Evolutionary conservation across 768 basidiomycete genomes (phyloP), one percentile per base, ranked within the genome.

Genomic region (Boletus rex-veris): DNA sequence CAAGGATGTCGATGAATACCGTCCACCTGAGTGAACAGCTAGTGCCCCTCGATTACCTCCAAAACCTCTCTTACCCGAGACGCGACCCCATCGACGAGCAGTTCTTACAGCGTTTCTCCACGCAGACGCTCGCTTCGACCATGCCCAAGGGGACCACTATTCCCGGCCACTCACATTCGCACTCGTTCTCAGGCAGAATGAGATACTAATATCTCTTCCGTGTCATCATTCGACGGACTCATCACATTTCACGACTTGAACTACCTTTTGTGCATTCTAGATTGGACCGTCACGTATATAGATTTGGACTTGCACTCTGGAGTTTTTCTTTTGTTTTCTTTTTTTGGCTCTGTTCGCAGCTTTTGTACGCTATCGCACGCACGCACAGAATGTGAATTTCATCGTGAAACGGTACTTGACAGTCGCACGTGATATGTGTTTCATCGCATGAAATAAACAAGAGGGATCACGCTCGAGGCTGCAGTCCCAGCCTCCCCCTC

Each of bases 81-180:
- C 79, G 86, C 11, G 79, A 87, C 60, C 83, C 85, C 46, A 74
- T 76, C 21, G 86, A 87, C 61, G 85, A 86, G 59, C 81, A 82
- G 53, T 71, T 84, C 50, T 71, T 88, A 45, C 78, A 81, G 58
- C 79, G 80, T 24, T 83, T 88, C 62, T 73, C 76, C 38, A 73
- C 65, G 4, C 68, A 66, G 19, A 53, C 62, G 0, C 55, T 68
- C 38, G 48, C 66, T 8, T 61, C 59, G 45, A 50, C 61, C 18
- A 38, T 56, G 19, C 57, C 61, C 46, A 70, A 66, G 37, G 54
- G 53, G 3, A 11, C 47, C 3, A 16, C 55, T 5, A 15, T 49
- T n/a, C n/a, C 57, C 10, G 56, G 19, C 9, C 58, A 60, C 51
- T 50, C 66, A 1, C 62, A 50, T 42, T 16, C 64, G 3, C 59